These are phyloP conservation scores for Globisporangium barbulae DNA, from an alignment of 352 stramenopile genomes.

Conservation along the genomic window DNA sequence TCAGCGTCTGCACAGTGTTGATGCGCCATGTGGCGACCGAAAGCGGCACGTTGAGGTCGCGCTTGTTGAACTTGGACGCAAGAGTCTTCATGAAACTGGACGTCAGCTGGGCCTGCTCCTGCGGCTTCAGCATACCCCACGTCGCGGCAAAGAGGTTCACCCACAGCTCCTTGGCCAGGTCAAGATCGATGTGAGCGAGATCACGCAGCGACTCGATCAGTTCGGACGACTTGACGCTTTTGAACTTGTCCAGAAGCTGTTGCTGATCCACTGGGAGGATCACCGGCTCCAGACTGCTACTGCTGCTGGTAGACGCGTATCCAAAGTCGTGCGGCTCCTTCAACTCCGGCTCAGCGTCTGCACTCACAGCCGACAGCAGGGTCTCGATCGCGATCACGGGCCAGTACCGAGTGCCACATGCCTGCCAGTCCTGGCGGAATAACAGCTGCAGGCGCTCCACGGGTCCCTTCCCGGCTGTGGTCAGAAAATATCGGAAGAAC, in stretches of 20 bases:
- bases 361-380: conserved; percentile 49
- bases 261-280: background rate
- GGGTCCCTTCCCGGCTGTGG: conserved; percentile 32
- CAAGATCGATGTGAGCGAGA: conserved; percentile 77
- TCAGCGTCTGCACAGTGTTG: conserved; percentile 84
- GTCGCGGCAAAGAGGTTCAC: conserved; percentile 64
- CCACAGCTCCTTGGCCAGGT: conserved; percentile 85
- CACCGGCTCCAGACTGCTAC: background rate
- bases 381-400: conserved; percentile 75
- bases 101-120: conserved; percentile 54
- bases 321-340: conserved; percentile 12
- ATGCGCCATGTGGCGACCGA: conserved; percentile 46
- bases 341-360: conserved; percentile 12
- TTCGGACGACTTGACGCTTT: conserved; percentile 31
- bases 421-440: conserved; percentile 83
- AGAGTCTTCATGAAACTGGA: conserved; percentile 72
- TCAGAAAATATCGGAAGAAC: conserved; percentile 76
- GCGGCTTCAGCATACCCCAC: conserved; percentile 44
- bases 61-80: conserved; percentile 87
- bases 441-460: conserved; percentile 61
- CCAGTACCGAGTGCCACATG: conserved; percentile 84
- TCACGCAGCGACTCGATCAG: conserved; percentile 55
- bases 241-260: conserved; percentile 30
- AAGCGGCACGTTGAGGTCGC: conserved; percentile 75
- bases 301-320: background rate